Conservation (phyloP, 176 grass and related monocot species). For the Typha latifolia region DNA sequence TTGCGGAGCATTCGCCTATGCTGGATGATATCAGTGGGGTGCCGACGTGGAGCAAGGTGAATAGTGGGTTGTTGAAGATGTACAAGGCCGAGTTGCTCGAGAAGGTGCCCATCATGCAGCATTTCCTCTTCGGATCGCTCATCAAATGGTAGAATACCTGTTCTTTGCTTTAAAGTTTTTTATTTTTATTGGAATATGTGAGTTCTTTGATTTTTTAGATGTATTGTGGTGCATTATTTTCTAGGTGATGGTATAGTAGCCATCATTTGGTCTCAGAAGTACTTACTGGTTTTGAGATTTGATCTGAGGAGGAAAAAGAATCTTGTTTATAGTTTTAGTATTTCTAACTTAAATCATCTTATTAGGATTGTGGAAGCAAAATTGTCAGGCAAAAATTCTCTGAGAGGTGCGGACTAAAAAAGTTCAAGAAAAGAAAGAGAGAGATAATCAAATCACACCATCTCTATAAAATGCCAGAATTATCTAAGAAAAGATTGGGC, state of each 20-base stretch:
- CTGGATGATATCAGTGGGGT: slow-evolving; percentile 89
- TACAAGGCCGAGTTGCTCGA: slow-evolving; percentile 95
- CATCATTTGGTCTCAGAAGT: no score
- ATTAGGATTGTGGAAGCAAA: no score
- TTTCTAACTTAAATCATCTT: no score
- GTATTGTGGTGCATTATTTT: neutral
- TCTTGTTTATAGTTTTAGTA: no score
- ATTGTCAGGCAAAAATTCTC: no score
- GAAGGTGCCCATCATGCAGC: slow-evolving; percentile 98
- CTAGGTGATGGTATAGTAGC: no score
- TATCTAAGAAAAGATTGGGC: neutral
- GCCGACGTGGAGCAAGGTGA: slow-evolving; percentile 77
- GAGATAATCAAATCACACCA: no score
- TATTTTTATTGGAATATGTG: neutral
- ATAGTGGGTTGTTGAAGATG: slow-evolving; percentile 91
- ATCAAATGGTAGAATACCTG: slow-evolving; percentile 74
- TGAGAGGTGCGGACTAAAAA: no score
- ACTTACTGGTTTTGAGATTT: no score
- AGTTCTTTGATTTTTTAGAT: neutral
- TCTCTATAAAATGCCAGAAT: no score
- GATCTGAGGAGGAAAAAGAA: no score
- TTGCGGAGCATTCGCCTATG: slow-evolving; percentile 89
- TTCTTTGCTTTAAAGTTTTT: neutral
- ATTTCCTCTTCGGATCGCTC: slow-evolving; percentile 92
- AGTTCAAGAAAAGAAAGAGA: no score